Evolutionary conservation across 2,329 filamentous ascomycete genomes (phyloP), one percentile per base, ranked within the genome.

Genomic region (Rhinocladiella mackenziei): DNA sequence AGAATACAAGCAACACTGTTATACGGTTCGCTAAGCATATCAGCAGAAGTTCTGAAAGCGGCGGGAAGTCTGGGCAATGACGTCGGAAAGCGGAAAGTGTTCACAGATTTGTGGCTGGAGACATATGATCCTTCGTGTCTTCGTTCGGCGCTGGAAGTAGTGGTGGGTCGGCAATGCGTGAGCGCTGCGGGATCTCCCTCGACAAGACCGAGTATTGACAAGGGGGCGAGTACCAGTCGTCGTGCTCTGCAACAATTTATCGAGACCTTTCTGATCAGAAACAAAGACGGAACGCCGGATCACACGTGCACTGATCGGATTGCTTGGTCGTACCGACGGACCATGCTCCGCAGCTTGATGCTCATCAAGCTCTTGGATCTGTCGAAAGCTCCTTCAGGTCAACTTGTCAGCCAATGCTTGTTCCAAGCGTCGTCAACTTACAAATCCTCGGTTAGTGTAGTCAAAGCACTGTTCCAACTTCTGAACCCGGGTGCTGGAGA

Each of bases 401-500:
- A 59, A 18, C 7, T 50, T 13, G 20, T 46, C 17, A 23, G 13
- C 14, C 52, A 64, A 17, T 71, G 69, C 48, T 65, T 81, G 2
- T 81, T 81, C 58, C 68, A 71, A 29, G 48, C 63, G 1, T 65
- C 65, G 2, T 80, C 80, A 0, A 53, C 61, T 2, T 63, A 74
- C 57, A 83, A 82, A 61, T 75, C 76, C 1, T 82, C 80, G 5
- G 58, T 62, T 4, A 67, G 69, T 5, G 66, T 80, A 1, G 62
- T 82, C 1, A 70, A 73, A 46, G 69, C 69, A 9, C 58, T 83
- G 4, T 66, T 71, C 6, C 65, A 66, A 10, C 61, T 81, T 52
- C 63, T 84, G 4, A 63, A 81, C 1, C 78, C 79, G 2, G 76
- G 77, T 2, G 68, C 74, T 31, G 78, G 79, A 29, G 76, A 82